A percentile compares a stretch with the other conserved stretches of the same genome.
These are phyloP conservation scores for Peronosclerospora sorghi DNA, from an alignment of 352 stramenopile species.

Conservation along the genomic window DNA sequence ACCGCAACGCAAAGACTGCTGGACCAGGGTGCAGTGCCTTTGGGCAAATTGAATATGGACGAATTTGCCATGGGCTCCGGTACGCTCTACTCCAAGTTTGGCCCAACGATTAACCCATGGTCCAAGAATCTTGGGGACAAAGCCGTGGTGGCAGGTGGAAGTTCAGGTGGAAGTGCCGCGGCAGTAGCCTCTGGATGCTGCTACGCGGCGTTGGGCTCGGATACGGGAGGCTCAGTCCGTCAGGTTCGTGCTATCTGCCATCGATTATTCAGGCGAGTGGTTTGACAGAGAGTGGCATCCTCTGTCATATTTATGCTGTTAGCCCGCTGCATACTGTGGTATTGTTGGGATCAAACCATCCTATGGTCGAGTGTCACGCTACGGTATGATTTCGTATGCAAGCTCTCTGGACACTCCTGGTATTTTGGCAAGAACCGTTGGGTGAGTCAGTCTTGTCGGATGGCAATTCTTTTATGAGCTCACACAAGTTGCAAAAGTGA, in stretches of 20 bases:
- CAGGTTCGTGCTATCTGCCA: slow-evolving; percentile 30
- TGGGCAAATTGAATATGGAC: slow-evolving; percentile 98
- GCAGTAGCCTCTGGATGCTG: slow-evolving; percentile 88
- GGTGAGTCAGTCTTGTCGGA: slow-evolving; percentile 17
- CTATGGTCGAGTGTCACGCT: slow-evolving; percentile 93
- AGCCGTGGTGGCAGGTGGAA: slow-evolving; percentile 85
- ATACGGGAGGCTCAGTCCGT: slow-evolving; percentile 95
- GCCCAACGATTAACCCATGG: slow-evolving; percentile 84
- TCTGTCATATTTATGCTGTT: not conserved
- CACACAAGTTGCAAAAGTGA: slow-evolving; percentile 35
- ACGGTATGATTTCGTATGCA: slow-evolving; percentile 94
- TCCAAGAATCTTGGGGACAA: slow-evolving; percentile 41
- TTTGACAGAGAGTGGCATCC: not conserved
- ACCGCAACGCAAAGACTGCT: slow-evolving; percentile 78
- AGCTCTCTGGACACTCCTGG: slow-evolving; percentile 94
- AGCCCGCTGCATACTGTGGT: slow-evolving; percentile 91
- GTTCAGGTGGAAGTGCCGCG: slow-evolving; percentile 89
- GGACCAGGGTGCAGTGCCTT: slow-evolving; percentile 83
- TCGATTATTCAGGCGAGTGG: not conserved
- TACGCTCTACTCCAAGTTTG: slow-evolving; percentile 86
- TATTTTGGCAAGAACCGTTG: slow-evolving; percentile 83
- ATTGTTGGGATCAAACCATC: slow-evolving; percentile 95
- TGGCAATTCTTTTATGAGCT: not conserved
- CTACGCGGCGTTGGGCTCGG: slow-evolving; percentile 91
- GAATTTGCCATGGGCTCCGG: slow-evolving; percentile 98